These are phyloP conservation scores for Candida smagusa DNA, from an alignment of 1,139 yeast genomes.

Conservation along the genomic window DNA sequence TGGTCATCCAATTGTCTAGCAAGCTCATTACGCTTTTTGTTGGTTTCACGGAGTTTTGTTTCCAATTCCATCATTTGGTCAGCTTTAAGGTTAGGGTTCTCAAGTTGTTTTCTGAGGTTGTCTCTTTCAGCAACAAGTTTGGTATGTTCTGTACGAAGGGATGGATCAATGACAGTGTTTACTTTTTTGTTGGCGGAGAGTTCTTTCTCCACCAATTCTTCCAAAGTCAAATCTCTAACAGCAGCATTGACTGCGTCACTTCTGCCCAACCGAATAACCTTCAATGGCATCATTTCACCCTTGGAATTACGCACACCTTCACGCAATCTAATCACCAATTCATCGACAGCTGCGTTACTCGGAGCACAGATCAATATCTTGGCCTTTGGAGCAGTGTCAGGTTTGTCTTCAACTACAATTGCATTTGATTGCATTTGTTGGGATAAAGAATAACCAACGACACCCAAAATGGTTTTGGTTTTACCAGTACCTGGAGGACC, in stretches of 20 bases:
- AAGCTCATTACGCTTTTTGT: constrained; percentile 59
- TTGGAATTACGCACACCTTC: constrained; percentile 60
- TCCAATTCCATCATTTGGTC: constrained; percentile 46
- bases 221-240: constrained; percentile 80
- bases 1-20: constrained; percentile 76
- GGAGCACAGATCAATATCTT: constrained; percentile 92
- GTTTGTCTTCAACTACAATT: constrained; percentile 32
- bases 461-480: constrained; percentile 92
- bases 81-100: constrained; percentile 30
- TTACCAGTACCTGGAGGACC: constrained; percentile 99
- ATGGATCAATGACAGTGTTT: constrained; percentile 38
- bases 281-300: constrained; percentile 62
- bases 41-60: constrained; percentile 50
- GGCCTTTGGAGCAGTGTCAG: constrained; percentile 12
- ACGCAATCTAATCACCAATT: constrained; percentile 80
- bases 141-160: constrained; percentile 50
- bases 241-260: constrained; percentile 84
- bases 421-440: constrained; percentile 22
- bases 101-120: constrained; percentile 38
- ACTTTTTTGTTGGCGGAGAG: constrained; percentile 42
- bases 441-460: constrained; percentile 71
- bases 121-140: constrained; percentile 52
- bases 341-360: constrained; percentile 98
- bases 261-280: constrained; percentile 85
- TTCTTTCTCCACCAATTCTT: constrained; percentile 76